These are phyloP conservation scores for Tricholoma saponaceum DNA, from an alignment of 768 basidiomycete species.

Conservation along the genomic window DNA sequence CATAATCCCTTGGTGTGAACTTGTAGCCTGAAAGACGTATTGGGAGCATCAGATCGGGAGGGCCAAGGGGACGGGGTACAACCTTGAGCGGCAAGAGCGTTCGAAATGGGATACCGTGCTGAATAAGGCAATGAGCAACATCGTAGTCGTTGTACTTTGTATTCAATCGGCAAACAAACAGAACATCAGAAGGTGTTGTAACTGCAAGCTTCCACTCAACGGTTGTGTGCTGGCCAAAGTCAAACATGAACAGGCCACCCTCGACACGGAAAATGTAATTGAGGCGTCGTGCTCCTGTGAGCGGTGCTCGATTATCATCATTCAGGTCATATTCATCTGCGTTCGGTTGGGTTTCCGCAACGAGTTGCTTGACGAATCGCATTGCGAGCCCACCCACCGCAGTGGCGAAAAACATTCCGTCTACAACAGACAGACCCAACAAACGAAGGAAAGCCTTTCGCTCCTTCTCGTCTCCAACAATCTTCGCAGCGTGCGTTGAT, in stretches of 20 bases:
- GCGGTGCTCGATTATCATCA: neutral
- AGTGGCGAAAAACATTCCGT: neutral
- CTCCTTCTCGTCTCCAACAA: neutral
- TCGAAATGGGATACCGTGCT: conserved; percentile 2
- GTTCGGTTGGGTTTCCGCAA: neutral
- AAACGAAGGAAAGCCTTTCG: neutral
- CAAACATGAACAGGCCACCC: neutral
- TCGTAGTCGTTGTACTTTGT: neutral
- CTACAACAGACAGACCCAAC: neutral
- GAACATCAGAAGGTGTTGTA: neutral
- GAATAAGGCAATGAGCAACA: neutral
- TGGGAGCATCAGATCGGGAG: neutral
- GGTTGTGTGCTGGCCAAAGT: neutral
- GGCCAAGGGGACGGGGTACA: neutral
- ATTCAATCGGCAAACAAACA: conserved; percentile 3
- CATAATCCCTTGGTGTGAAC: conserved; percentile 6
- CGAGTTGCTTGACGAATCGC: neutral
- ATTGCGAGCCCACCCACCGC: neutral
- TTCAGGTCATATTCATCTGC: neutral
- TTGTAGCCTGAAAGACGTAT: neutral
- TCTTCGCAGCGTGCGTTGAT: no score
- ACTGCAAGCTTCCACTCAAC: neutral
- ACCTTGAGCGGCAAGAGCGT: neutral
- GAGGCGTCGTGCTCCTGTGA: neutral
- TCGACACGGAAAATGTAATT: neutral